Evolutionary conservation across 352 stramenopile species (phyloP).

Genomic region (Achlya hypogyna): DNA sequence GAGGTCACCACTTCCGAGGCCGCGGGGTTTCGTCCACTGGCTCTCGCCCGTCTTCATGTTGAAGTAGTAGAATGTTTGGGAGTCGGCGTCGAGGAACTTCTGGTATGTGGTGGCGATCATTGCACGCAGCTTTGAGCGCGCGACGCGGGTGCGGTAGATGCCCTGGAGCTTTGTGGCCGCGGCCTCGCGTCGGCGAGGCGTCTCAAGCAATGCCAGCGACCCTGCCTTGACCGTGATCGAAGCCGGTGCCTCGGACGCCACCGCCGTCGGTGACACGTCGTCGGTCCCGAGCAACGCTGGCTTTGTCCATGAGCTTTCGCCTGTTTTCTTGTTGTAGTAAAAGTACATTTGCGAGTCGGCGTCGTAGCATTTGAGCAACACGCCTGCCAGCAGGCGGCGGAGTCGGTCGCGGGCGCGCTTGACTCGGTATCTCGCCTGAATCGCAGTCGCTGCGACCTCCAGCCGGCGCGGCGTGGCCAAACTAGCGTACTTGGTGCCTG

Average conservation of each 20-base stretch:
- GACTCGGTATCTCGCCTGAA: constrained; percentile 25
- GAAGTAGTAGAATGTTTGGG: constrained; percentile 44
- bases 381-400: constrained; percentile 23
- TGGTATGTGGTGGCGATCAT: constrained; percentile 31
- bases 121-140: constrained; percentile 30
- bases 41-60: constrained; percentile 40
- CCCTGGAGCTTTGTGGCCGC: constrained; percentile 33
- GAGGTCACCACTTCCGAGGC: not conserved
- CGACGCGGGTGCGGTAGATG: constrained; percentile 30
- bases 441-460: constrained; percentile 17
- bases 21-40: constrained; percentile 34
- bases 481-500: not conserved
- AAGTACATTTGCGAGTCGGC: constrained; percentile 31
- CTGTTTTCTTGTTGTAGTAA: constrained; percentile 38
- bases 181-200: not conserved
- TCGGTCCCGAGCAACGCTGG: constrained; percentile 19
- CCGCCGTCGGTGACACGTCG: not conserved
- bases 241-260: not conserved
- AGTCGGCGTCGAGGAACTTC: constrained; percentile 34
- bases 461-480: constrained; percentile 16
- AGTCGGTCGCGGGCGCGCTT: constrained; percentile 25
- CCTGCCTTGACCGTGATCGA: not conserved
- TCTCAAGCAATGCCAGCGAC: not conserved
- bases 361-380: constrained; percentile 29
- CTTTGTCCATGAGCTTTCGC: constrained; percentile 29